Evolutionary conservation across 257 asterid species (phyloP), one percentile per base, ranked within the genome.

Genomic region (Misopates orontium): DNA sequence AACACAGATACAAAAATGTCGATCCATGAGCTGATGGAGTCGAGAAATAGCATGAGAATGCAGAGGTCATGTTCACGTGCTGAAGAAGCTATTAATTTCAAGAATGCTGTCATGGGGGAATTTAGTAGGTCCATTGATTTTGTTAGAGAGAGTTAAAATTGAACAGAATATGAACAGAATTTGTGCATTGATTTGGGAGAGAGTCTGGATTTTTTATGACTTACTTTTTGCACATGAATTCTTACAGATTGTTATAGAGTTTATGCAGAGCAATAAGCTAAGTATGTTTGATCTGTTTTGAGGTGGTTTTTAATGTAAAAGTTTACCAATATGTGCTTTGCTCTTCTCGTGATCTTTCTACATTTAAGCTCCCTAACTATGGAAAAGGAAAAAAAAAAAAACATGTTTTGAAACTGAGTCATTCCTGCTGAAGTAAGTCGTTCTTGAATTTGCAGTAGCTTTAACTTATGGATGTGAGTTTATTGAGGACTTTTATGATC

Each of bases 51-150:
- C 60, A 83, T 78, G 40, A 76, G 83, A 66, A 88, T 84, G 96
- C 87, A 86, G 76, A 72, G 79, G 56, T 81, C 96, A 0, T 83
- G 91, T 68, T 83, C 96, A 5, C 88, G 77, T 17, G 95, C 80
- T 7, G 86, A 82, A 49, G 85, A 78, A 12, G 83, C 76, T 40
- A 31, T 85, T 5, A 76, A 25, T 75, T 85, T 90, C 82, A 85
- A 84, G 90, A 84, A 82, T 67, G 85, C 81, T 13, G 82, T 86
- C 5, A 71, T 79, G 58, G 82, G 81, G 13, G 85, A 76, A 64
- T 71, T 90, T 5, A 83, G 77, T 12, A 79, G 73, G 67, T 79
- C 90, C 13, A 66, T 68, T 0, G 88, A 82, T 53, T 79, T 76
- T 61, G 55, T 62, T 7, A n/a, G n/a, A 74, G 28, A 60, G 4